phyloP scores from a whole-genome alignment of 768 basidiomycete species.

The Phanerochaete carnosa region DNA sequence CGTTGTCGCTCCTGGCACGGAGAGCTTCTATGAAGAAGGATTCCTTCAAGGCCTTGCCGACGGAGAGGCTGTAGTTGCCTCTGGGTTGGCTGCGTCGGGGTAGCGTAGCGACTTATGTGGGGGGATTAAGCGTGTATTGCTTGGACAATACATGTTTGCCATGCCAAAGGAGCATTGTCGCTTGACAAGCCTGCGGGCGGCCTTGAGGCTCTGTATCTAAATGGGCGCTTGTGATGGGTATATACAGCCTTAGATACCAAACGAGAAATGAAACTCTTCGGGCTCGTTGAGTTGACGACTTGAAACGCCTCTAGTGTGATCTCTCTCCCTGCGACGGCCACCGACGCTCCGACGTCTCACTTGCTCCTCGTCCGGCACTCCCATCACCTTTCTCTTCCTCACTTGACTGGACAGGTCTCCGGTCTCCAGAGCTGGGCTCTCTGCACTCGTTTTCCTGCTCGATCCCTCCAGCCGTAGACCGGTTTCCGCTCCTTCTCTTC shows the following conservation, averaged over 20 bases:
- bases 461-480: slow-evolving; percentile 28
- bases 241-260: background rate
- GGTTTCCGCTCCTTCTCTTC: slow-evolving; percentile 27
- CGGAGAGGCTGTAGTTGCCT: slow-evolving; percentile 31
- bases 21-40: slow-evolving; percentile 40
- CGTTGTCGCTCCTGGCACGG: slow-evolving; percentile 35
- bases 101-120: background rate
- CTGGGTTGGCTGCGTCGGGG: background rate
- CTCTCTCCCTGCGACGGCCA: background rate
- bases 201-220: background rate
- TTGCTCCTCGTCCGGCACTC: background rate
- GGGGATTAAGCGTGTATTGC: background rate
- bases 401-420: slow-evolving; percentile 30
- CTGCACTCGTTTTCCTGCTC: slow-evolving; percentile 15
- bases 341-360: background rate
- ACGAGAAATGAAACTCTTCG: background rate
- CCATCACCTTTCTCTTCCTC: background rate
- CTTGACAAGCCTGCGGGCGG: background rate
- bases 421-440: slow-evolving; percentile 25
- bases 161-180: background rate
- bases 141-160: background rate
- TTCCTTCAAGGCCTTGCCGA: slow-evolving; percentile 49
- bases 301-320: slow-evolving; percentile 1
- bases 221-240: background rate
- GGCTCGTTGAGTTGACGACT: slow-evolving; percentile 2